These are phyloP conservation scores for Quercus glauca DNA, from an alignment of 306 rosid genomes.

Conservation along the genomic window DNA sequence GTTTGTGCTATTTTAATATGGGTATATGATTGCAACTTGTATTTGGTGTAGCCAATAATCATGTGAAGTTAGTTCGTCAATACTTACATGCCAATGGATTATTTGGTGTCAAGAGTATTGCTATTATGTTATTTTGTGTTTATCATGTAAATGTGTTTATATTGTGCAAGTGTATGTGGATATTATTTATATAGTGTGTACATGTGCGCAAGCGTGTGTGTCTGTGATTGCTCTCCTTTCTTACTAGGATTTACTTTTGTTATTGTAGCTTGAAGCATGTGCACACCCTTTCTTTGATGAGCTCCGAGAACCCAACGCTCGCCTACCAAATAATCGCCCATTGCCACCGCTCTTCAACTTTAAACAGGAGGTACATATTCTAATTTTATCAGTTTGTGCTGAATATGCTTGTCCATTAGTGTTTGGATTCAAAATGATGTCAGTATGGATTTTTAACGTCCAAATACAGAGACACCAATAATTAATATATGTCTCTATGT, in stretches of 20 bases:
- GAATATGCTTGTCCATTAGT: not conserved
- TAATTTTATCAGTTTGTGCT: not conserved
- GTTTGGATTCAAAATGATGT: not conserved
- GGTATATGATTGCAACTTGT: not conserved
- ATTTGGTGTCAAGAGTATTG: not conserved
- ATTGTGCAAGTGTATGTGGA: no score
- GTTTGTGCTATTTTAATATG: not conserved
- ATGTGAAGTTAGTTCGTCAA: not conserved
- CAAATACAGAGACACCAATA: not conserved
- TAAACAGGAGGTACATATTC: conserved; percentile 77
- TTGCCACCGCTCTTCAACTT: conserved; percentile 87
- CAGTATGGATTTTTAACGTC: not conserved
- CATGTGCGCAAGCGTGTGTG: not conserved
- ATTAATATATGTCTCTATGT: not conserved
- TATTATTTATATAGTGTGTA: not conserved
- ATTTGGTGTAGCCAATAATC: not conserved
- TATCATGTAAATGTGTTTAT: not conserved
- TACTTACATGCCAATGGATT: not conserved
- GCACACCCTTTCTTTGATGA: conserved; percentile 95
- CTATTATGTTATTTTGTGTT: not conserved
- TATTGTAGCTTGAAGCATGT: conserved; percentile 87
- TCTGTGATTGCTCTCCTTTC: not conserved
- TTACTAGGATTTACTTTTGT: conserved; percentile 26
- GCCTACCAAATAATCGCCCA: conserved; percentile 80
- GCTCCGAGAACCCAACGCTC: conserved; percentile 81